Conservation (phyloP, 805 yeast genomes). For the Ogataea nitratoaversa region DNA sequence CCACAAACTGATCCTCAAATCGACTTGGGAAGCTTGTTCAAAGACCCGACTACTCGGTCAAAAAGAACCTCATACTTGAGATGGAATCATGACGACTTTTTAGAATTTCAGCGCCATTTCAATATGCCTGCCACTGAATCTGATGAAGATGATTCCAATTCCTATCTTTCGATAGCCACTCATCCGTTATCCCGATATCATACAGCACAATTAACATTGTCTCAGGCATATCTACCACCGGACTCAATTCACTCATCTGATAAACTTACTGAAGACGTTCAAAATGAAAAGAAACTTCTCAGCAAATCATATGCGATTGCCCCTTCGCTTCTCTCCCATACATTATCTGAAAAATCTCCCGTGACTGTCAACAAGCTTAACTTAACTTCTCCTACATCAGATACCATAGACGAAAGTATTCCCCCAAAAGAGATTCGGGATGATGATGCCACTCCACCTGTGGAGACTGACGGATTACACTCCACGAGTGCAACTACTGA, state of each 20-base stretch:
- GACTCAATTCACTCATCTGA: conserved; percentile 6
- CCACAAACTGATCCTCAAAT: background rate
- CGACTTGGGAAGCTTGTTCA: background rate
- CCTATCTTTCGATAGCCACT: background rate
- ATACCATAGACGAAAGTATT: too few species aligned
- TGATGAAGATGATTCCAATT: background rate
- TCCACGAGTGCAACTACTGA: background rate
- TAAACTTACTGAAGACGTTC: conserved; percentile 9
- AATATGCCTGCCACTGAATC: background rate
- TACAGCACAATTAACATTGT: too few species aligned
- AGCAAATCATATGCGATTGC: background rate
- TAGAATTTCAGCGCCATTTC: background rate
- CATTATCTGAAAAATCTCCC: background rate
- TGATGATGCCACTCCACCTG: too few species aligned
- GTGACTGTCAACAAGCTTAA: background rate
- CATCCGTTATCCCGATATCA: too few species aligned
- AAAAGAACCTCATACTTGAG: background rate
- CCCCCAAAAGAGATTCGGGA: too few species aligned
- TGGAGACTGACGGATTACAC: too few species aligned
- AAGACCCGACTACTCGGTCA: background rate
- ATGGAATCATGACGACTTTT: background rate
- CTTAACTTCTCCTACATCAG: background rate
- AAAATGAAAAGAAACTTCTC: conserved; percentile 1
- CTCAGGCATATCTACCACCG: too few species aligned
- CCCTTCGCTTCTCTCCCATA: background rate